phyloP scores from a whole-genome alignment of 306 rosid species.

The Chamaecrista fasciculata region DNA sequence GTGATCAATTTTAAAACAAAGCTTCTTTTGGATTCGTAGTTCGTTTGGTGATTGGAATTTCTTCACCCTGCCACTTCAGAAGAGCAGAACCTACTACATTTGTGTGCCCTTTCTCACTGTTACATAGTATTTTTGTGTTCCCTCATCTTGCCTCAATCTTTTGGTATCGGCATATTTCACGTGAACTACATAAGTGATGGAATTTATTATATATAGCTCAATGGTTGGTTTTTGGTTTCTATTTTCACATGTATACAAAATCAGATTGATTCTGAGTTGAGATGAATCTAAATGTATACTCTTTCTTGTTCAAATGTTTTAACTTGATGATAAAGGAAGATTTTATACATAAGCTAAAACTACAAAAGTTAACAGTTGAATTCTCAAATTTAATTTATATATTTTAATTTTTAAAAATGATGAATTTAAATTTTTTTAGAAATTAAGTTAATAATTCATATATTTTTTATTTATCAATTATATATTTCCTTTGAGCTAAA shows the following conservation, averaged over 20 bases:
- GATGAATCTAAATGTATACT: background rate
- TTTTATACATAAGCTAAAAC: too few species aligned
- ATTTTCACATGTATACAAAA: background rate
- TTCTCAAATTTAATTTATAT: too few species aligned
- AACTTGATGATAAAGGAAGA: too few species aligned
- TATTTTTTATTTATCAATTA: too few species aligned
- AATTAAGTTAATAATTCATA: too few species aligned
- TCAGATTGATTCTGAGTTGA: background rate
- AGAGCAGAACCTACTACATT: background rate
- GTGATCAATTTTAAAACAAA: slow-evolving; percentile 16
- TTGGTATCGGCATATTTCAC: background rate
- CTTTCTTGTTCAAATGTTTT: too few species aligned
- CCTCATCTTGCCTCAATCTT: background rate
- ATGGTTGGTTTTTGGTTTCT: background rate
- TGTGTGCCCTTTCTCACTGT: slow-evolving; percentile 2
- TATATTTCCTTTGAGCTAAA: too few species aligned
- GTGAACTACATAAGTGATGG: background rate
- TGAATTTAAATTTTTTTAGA: too few species aligned
- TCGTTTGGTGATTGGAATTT: slow-evolving; percentile 19
- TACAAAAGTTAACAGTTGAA: too few species aligned
- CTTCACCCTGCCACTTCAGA: slow-evolving; percentile 16
- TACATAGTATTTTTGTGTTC: background rate
- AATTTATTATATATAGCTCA: background rate
- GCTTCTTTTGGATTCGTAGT: slow-evolving; percentile 23
- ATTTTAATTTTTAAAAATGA: too few species aligned